These are phyloP conservation scores for Aspergillus campestris DNA, from an alignment of 495 filamentous ascomycete species.

Conservation along the genomic window DNA sequence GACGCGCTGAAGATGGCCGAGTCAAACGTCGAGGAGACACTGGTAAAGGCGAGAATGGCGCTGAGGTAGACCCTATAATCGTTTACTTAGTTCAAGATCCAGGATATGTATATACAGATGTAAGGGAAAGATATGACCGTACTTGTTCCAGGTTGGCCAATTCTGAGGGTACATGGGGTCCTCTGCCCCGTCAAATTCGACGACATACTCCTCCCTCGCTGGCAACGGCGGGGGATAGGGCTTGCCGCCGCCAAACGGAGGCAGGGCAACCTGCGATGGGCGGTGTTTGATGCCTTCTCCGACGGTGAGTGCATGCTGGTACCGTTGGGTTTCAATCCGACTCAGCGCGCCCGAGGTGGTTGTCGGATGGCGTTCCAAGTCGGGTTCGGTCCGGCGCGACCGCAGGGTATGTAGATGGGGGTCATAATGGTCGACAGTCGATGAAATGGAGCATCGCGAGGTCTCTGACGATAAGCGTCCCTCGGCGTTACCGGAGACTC, in stretches of 20 bases:
- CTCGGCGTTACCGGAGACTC: constrained; percentile 4
- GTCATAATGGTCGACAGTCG: constrained; percentile 24
- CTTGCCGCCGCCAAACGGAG: constrained; percentile 58
- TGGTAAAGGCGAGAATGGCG: constrained; percentile 26
- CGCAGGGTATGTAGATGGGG: constrained; percentile 21
- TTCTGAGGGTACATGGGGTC: constrained; percentile 76
- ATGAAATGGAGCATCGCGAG: constrained; percentile 15
- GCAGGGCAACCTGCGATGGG: constrained; percentile 38
- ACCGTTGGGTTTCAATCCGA: constrained; percentile 52
- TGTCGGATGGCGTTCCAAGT: constrained; percentile 55
- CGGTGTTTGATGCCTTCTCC: constrained; percentile 26
- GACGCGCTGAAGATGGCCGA: constrained; percentile 29
- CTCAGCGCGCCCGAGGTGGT: constrained; percentile 50
- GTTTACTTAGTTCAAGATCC: too few species aligned
- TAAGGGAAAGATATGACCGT: constrained; percentile 3
- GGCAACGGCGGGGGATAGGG: constrained; percentile 67
- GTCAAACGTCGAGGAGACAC: constrained; percentile 28
- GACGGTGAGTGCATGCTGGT: constrained; percentile 30
- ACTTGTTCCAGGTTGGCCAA: constrained; percentile 70
- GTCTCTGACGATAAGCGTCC: constrained; percentile 16
- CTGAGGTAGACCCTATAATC: constrained; percentile 13
- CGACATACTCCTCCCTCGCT: constrained; percentile 65
- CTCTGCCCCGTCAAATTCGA: constrained; percentile 68
- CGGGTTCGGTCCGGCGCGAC: constrained; percentile 49
- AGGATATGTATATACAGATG: background rate